Percentiles rank a stretch among this genome's conserved stretches.
phyloP scores from a whole-genome alignment of 2,329 filamentous ascomycete genomes.

The Aspergillus floridensis region DNA sequence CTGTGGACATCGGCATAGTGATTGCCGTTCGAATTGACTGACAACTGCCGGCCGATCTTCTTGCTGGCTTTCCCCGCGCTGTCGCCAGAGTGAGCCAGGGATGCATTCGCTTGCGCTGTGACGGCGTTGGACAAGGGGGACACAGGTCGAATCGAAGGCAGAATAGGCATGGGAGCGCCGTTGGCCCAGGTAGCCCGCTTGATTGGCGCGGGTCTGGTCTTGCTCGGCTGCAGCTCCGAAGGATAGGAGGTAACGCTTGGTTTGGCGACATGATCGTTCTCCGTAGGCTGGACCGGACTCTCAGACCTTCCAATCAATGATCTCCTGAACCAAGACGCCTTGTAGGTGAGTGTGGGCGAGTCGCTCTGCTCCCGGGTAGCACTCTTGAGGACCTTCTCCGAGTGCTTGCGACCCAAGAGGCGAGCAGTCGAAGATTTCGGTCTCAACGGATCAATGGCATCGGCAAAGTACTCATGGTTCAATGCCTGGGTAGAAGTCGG shows the following conservation, averaged over 20 bases:
- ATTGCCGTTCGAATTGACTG: constrained; percentile 85
- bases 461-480: constrained; percentile 88
- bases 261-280: constrained; percentile 38
- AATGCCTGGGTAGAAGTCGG: constrained; percentile 93
- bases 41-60: constrained; percentile 94
- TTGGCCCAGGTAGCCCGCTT: constrained; percentile 96
- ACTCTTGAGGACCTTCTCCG: constrained; percentile 68
- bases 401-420: constrained; percentile 85
- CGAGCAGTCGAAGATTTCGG: constrained; percentile 87
- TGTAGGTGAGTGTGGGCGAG: constrained; percentile 63
- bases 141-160: constrained; percentile 90
- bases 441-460: constrained; percentile 85
- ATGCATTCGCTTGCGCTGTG: constrained; percentile 78
- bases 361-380: constrained; percentile 61
- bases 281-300: constrained; percentile 59
- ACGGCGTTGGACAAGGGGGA: constrained; percentile 95
- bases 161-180: constrained; percentile 84
- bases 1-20: constrained; percentile 88
- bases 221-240: constrained; percentile 47
- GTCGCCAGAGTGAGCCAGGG: constrained; percentile 51
- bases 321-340: constrained; percentile 95
- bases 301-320: constrained; percentile 82
- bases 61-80: constrained; percentile 57
- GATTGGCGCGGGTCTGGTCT: constrained; percentile 57
- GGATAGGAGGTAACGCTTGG: constrained; percentile 44